Percentiles rank a stretch among this genome's conserved stretches.
phyloP scores from a whole-genome alignment of 1,284 basidiomycete species.

The Austroboletus niveus region DNA sequence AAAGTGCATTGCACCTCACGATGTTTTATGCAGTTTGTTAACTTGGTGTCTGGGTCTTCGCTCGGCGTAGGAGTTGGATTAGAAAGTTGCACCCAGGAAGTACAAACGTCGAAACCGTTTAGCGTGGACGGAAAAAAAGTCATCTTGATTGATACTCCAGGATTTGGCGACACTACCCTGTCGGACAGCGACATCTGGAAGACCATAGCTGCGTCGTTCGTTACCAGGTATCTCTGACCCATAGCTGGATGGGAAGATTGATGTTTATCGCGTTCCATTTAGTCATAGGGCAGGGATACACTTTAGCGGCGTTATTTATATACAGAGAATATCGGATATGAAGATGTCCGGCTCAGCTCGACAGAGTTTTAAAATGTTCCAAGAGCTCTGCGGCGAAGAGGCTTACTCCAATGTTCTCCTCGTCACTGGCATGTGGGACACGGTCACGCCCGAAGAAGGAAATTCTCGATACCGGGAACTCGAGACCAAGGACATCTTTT shows the following conservation, averaged over 20 bases:
- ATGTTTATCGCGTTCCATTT: slow-evolving; percentile 4
- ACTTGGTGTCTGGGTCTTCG: slow-evolving; percentile 33
- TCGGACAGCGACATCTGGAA: slow-evolving; percentile 38
- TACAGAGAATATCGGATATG: slow-evolving; percentile 53
- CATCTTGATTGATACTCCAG: slow-evolving; percentile 37
- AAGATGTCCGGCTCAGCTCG: slow-evolving; percentile 48
- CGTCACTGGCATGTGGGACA: slow-evolving; percentile 51
- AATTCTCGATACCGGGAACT: slow-evolving; percentile 37
- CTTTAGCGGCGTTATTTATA: slow-evolving; percentile 47
- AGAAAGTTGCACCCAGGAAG: slow-evolving; percentile 37
- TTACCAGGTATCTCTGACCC: slow-evolving; percentile 23
- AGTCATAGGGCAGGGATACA: slow-evolving; percentile 41
- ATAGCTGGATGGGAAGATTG: background rate
- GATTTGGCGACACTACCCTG: slow-evolving; percentile 38
- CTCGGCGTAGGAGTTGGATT: slow-evolving; percentile 33
- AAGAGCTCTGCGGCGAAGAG: slow-evolving; percentile 49
- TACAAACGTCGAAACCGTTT: slow-evolving; percentile 33
- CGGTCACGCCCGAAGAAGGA: slow-evolving; percentile 34
- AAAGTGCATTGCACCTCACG: slow-evolving; percentile 3
- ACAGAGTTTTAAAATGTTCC: slow-evolving; percentile 52
- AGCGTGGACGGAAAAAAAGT: slow-evolving; percentile 28
- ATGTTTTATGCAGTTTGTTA: slow-evolving; percentile 33
- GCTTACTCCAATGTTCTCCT: slow-evolving; percentile 48
- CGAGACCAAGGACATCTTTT: slow-evolving; percentile 39
- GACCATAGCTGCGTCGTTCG: slow-evolving; percentile 36